Evolutionary conservation across 345 rosid species (phyloP).

Genomic region (Gossypium herbaceum): DNA sequence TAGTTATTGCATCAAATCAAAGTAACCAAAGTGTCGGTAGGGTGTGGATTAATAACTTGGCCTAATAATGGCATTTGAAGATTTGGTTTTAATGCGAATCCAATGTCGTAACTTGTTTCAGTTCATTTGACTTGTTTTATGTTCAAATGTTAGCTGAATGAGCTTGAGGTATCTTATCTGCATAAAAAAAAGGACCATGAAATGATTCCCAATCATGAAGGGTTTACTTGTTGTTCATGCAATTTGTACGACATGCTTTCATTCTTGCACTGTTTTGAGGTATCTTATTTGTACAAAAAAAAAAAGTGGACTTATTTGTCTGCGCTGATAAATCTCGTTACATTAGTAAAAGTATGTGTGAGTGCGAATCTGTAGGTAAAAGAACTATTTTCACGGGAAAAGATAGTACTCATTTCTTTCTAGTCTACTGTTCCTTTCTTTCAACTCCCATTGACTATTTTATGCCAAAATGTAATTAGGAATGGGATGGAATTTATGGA

Average conservation of each 20-base stretch:
- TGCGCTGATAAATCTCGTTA: too few species aligned
- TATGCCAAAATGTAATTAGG: too few species aligned
- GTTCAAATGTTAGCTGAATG: background rate
- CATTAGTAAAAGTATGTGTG: too few species aligned
- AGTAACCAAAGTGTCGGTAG: background rate
- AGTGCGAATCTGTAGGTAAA: background rate
- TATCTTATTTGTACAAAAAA: too few species aligned
- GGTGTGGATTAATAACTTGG: background rate
- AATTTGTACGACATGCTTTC: background rate
- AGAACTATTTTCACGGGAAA: too few species aligned
- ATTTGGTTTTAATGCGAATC: background rate
- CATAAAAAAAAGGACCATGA: background rate
- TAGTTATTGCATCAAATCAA: background rate
- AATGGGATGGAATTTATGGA: too few species aligned
- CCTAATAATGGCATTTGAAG: background rate
- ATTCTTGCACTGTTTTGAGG: background rate
- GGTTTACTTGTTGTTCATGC: background rate
- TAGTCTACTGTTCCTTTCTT: too few species aligned
- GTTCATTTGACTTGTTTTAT: background rate
- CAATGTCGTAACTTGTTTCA: background rate
- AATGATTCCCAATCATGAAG: background rate
- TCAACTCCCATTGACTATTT: too few species aligned
- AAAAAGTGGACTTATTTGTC: too few species aligned
- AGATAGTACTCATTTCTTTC: too few species aligned
- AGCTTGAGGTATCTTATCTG: background rate